Conservation (phyloP, 2,329 filamentous ascomycete genomes). For the Incumbomyces lentus region DNA sequence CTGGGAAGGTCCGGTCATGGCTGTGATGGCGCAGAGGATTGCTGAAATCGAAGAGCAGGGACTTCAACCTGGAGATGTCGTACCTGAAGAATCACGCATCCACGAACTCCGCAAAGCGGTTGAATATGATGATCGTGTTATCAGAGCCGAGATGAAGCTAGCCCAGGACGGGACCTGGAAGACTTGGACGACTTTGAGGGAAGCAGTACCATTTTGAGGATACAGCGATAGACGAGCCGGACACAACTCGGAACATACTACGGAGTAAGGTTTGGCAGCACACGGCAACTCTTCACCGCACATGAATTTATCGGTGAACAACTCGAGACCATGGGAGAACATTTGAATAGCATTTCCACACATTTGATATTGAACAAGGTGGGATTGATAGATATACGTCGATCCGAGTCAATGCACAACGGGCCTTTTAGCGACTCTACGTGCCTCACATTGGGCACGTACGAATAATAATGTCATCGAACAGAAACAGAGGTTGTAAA, state of each 20-base stretch:
- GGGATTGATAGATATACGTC: not conserved
- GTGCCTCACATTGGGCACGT: not conserved
- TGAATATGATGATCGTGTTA: constrained; percentile 19
- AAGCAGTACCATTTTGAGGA: constrained; percentile 17
- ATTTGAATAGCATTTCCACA: not conserved
- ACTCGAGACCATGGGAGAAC: not conserved
- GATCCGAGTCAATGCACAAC: not conserved
- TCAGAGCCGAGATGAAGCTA: constrained; percentile 16
- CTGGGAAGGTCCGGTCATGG: constrained; percentile 27
- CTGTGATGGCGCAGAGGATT: constrained; percentile 21
- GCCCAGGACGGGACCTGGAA: constrained; percentile 16
- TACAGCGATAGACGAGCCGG: too few species aligned
- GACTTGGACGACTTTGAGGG: constrained; percentile 16
- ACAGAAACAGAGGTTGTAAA: not conserved
- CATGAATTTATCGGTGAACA: not conserved
- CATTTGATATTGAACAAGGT: not conserved
- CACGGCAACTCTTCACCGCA: not conserved
- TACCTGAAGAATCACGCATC: constrained; percentile 20
- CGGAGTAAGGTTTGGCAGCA: constrained; percentile 1
- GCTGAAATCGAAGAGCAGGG: constrained; percentile 22
- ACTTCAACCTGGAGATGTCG: constrained; percentile 9
- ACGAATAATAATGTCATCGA: not conserved
- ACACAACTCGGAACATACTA: too few species aligned
- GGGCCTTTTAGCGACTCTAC: not conserved
- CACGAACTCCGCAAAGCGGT: constrained; percentile 22